phyloP scores from a whole-genome alignment of 2,329 filamentous ascomycete species.

The Basipetospora chlamydospora region DNA sequence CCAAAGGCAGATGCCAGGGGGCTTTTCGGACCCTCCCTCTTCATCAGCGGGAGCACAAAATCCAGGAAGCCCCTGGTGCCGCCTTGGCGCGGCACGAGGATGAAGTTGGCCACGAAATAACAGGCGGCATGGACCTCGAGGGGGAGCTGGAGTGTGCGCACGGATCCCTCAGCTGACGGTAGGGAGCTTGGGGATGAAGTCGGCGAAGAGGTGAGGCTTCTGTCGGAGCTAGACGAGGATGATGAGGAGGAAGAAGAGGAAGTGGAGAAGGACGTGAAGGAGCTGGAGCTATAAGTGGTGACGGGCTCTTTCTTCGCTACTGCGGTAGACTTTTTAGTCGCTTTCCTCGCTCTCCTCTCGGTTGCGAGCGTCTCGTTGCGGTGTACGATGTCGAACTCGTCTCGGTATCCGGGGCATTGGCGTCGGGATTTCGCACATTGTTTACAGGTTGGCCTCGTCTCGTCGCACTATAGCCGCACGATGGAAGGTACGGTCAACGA shows the following conservation, averaged over 20 bases:
- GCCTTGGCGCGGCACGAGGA: constrained; percentile 34
- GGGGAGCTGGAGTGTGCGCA: constrained; percentile 26
- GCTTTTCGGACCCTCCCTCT: constrained; percentile 24
- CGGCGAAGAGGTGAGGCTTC: constrained; percentile 9
- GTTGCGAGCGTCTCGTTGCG: constrained; percentile 58
- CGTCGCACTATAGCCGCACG: constrained; percentile 45
- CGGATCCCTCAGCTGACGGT: constrained; percentile 12
- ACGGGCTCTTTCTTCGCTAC: too few relatives aligned
- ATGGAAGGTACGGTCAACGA: too few relatives aligned
- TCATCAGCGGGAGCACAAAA: constrained; percentile 41
- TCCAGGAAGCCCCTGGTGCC: constrained; percentile 41
- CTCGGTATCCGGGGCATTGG: constrained; percentile 52
- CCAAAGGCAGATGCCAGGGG: constrained; percentile 42
- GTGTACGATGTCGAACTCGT: constrained; percentile 59
- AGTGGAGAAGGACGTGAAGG: constrained; percentile 8
- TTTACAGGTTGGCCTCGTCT: constrained; percentile 49
- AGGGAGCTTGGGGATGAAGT: constrained; percentile 9
- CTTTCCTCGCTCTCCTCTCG: constrained; percentile 44
- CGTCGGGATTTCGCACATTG: constrained; percentile 50
- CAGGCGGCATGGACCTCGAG: constrained; percentile 41
- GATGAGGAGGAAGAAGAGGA: constrained; percentile 9
- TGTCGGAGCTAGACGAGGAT: constrained; percentile 8
- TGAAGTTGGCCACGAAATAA: constrained; percentile 47
- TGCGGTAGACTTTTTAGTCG: constrained; percentile 34
- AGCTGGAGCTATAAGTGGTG: too few relatives aligned